Evolutionary conservation across 1,139 yeast species (phyloP), one percentile per base, ranked within the genome.

Genomic region (Hansenula sp.): DNA sequence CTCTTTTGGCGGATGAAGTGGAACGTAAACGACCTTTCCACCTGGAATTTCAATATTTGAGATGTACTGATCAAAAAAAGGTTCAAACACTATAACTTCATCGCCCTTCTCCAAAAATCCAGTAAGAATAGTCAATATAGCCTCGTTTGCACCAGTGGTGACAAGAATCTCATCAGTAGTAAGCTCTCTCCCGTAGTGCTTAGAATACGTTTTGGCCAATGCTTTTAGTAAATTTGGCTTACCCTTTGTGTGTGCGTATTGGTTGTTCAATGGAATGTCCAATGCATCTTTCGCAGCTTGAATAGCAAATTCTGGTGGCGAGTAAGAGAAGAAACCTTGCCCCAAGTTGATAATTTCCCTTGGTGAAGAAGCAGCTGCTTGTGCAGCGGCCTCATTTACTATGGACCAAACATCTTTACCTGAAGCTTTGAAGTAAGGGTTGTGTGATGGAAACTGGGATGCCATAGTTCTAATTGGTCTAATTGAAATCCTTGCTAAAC

Each of bases 141-240:
- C 98, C 65, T 92, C 97, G 55, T 92, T 92, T 34, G 98, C 98
- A 42, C 98, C 98, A 1, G 97, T 90, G 32, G 97, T 87, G 38
- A 90, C 81, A 43, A 83, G 78, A 34, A 92, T 71, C 54, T 88
- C 83, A 31, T 77, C 72, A n/a, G 72, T 65, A 21, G 75, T 73
- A 16, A 88, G 68, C n/a, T 68, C 62, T 37, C 87, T 72, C 6
- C 76, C 78, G 50, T 80, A 82, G 36, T 75, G 73, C 33, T 82
- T 77, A 16, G 86, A 68, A 64, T 92, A 92, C 26, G 86, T 76
- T 24, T 75, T 71, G 18, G 90, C 76, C 34, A 92, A 64, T 21
- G 92, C 81, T 30, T 77, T 67, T 43, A 87, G 65, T 49, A 92
- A 74, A 44, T 79, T 72, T 7, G 92, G 88, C 51, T 89, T 83